Percentiles rank a stretch among this genome's conserved stretches.
phyloP scores from a whole-genome alignment of 2,329 filamentous ascomycete genomes.

The Fusarium annulatum region DNA sequence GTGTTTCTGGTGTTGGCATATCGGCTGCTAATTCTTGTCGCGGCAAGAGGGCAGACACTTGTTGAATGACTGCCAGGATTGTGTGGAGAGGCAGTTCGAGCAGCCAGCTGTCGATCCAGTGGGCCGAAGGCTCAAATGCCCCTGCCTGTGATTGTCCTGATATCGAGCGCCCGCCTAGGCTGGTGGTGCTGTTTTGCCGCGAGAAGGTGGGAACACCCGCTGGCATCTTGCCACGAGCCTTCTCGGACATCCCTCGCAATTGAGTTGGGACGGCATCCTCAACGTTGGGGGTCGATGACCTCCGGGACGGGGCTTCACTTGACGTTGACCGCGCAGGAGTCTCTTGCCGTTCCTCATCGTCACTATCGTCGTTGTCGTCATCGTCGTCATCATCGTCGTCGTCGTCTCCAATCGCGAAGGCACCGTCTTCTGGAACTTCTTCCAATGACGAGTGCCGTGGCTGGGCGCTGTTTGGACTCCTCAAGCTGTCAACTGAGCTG shows the following conservation, averaged over 20 bases:
- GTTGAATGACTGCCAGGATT: conserved; percentile 79
- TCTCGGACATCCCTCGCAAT: conserved; percentile 93
- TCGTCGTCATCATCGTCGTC: conserved; percentile 53
- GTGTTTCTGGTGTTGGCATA: conserved; percentile 56
- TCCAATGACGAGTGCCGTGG: conserved; percentile 45
- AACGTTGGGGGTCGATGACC: conserved; percentile 73
- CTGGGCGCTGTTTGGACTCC: conserved; percentile 63
- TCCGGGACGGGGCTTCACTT: conserved; percentile 70
- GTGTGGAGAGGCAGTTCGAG: conserved; percentile 90
- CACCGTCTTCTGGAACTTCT: conserved; percentile 69
- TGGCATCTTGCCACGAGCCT: conserved; percentile 95
- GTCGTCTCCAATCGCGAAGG: conserved; percentile 90
- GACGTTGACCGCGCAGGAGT: conserved; percentile 73
- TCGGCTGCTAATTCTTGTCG: conserved; percentile 59
- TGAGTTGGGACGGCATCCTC: conserved; percentile 87
- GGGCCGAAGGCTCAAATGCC: conserved; percentile 80
- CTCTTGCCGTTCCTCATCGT: conserved; percentile 62
- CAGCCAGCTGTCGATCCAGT: conserved; percentile 96
- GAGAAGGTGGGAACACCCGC: conserved; percentile 85
- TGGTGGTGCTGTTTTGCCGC: conserved; percentile 88
- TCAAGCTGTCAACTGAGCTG: conserved; percentile 74
- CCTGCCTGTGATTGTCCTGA: conserved; percentile 66
- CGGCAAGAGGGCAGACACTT: conserved; percentile 69
- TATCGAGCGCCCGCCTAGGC: conserved; percentile 74
- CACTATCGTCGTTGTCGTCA: conserved; percentile 62